A percentile compares a stretch with the other conserved stretches of the same genome.
Evolutionary conservation across 768 basidiomycete species (phyloP).

Genomic region (Pulveroboletus sp.): DNA sequence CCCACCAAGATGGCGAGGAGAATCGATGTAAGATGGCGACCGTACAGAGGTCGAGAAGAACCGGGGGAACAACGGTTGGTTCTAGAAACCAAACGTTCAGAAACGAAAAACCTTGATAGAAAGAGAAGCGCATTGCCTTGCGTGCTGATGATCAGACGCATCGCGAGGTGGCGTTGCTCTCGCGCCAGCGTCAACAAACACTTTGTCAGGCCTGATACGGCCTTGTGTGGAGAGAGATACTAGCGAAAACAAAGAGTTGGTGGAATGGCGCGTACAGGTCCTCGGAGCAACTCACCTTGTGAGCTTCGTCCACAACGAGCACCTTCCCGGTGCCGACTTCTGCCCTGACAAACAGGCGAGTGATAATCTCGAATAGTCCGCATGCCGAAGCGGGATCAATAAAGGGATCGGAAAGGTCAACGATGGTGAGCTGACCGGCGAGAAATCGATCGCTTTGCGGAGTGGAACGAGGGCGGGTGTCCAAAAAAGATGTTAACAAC

Average conservation of each 20-base stretch:
- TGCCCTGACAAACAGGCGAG: constrained; percentile 61
- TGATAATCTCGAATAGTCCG: constrained; percentile 66
- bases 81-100: constrained; percentile 37
- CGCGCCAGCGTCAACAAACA: constrained; percentile 57
- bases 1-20: constrained; percentile 76
- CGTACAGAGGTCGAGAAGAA: constrained; percentile 64
- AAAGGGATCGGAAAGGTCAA: constrained; percentile 74
- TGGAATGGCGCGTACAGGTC: not conserved
- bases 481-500: constrained; percentile 57
- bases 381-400: constrained; percentile 67
- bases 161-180: constrained; percentile 69
- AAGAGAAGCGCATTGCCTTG: constrained; percentile 46
- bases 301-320: constrained; percentile 72
- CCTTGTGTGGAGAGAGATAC: constrained; percentile 54
- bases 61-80: constrained; percentile 69
- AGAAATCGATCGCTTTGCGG: constrained; percentile 40
- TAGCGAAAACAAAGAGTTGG: constrained; percentile 23
- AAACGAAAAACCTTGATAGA: not conserved
- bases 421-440: constrained; percentile 58
- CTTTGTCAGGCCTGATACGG: constrained; percentile 53
- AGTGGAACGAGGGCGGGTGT: constrained; percentile 15
- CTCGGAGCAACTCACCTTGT: constrained; percentile 47
- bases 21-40: constrained; percentile 69
- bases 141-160: constrained; percentile 72
- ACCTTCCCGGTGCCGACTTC: constrained; percentile 63